Evolutionary conservation across 768 basidiomycete genomes (phyloP).

Genomic region (Mycena indigotica): DNA sequence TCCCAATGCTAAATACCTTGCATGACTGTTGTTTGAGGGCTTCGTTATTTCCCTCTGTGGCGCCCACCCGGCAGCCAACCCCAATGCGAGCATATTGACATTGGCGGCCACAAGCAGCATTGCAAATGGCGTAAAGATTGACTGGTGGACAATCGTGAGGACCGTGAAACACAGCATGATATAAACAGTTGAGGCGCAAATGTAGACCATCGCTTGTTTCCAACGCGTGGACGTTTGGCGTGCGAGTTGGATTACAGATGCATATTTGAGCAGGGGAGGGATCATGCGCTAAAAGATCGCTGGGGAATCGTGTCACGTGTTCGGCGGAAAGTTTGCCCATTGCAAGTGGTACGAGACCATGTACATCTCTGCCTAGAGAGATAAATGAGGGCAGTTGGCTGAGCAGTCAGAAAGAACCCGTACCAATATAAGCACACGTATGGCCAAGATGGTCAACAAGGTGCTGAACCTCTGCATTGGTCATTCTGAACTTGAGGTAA

Average conservation of each 20-base stretch:
- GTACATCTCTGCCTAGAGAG: constrained; percentile 74
- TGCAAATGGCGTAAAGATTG: constrained; percentile 99
- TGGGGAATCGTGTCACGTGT: constrained; percentile 94
- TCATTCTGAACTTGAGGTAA: constrained; percentile 54
- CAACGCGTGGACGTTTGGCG: constrained; percentile 99
- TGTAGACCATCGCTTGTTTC: constrained; percentile 96
- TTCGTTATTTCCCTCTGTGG: constrained; percentile 96
- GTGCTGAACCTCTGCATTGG: constrained; percentile 99
- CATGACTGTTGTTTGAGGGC: constrained; percentile 75
- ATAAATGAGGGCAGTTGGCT: neutral
- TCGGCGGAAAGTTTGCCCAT: constrained; percentile 94
- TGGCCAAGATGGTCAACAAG: constrained; percentile 94
- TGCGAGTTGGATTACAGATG: constrained; percentile 95
- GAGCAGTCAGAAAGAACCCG: neutral
- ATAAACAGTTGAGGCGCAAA: constrained; percentile 93
- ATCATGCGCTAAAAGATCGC: constrained; percentile 94
- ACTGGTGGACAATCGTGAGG: constrained; percentile 91
- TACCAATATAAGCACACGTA: constrained; percentile 93
- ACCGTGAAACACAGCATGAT: constrained; percentile 96
- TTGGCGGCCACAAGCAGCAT: constrained; percentile 93
- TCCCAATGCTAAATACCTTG: constrained; percentile 89
- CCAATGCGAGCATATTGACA: constrained; percentile 98
- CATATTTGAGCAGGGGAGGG: constrained; percentile 96
- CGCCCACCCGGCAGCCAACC: constrained; percentile 88
- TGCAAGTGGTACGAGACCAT: constrained; percentile 93